These are phyloP conservation scores for Castanea crenata DNA, from an alignment of 306 rosid genomes.

Conservation along the genomic window DNA sequence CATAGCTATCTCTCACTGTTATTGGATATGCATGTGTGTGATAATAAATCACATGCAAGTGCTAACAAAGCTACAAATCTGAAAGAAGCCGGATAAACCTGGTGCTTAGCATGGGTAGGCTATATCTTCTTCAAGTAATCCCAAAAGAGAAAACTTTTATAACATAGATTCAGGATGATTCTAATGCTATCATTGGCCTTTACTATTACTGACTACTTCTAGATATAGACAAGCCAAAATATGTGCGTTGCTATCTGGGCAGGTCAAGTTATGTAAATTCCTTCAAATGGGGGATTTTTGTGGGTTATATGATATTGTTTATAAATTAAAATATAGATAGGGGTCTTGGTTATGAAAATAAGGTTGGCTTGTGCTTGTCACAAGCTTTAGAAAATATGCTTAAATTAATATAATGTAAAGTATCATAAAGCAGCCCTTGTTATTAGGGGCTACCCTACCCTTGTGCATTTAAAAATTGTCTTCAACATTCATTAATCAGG, in stretches of 20 bases:
- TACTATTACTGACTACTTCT: background rate
- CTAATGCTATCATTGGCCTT: background rate
- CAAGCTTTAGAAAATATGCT: background rate
- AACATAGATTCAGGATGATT: background rate
- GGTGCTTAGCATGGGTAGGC: background rate
- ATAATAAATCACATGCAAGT: background rate
- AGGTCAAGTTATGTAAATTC: background rate
- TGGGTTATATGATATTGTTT: background rate
- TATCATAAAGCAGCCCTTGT: no score
- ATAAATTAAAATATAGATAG: background rate
- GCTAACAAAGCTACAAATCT: background rate
- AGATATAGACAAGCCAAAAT: background rate
- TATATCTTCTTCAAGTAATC: background rate
- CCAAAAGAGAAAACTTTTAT: background rate
- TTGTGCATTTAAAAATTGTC: no score
- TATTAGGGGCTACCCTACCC: no score
- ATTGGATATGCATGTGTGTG: background rate
- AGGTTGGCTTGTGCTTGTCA: background rate
- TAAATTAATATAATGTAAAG: background rate
- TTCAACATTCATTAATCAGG: no score
- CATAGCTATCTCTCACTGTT: background rate
- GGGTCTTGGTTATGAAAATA: background rate
- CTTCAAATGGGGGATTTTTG: background rate
- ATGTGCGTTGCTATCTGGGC: background rate
- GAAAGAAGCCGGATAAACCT: background rate